phyloP scores from a whole-genome alignment of 768 basidiomycete species.

The Rhodotorula sphaerocarpa region DNA sequence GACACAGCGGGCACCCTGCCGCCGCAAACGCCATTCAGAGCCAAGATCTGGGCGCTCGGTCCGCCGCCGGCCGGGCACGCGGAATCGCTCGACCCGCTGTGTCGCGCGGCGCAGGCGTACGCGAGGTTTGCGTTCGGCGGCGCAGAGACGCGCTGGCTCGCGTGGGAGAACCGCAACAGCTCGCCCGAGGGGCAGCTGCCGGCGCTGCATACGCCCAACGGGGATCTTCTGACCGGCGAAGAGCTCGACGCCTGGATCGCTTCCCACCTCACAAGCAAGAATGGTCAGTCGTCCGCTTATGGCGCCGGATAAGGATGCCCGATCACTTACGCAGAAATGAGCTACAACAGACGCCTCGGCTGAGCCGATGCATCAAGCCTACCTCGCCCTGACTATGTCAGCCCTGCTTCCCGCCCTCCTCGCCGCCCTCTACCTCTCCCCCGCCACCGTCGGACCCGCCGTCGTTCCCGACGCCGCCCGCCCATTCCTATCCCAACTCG shows the following conservation, averaged over 20 bases:
- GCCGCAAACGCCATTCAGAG: not conserved
- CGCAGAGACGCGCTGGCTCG: not conserved
- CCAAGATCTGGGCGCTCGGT: slow-evolving; percentile 17
- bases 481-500: slow-evolving; percentile 1
- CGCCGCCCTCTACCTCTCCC: slow-evolving; percentile 22
- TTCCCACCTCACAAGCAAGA: not conserved
- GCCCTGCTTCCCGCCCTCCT: slow-evolving; percentile 28
- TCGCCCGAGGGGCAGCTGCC: slow-evolving; percentile 16
- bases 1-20: not conserved
- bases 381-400: slow-evolving; percentile 18
- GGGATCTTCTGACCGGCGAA: slow-evolving; percentile 16
- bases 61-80: slow-evolving; percentile 13
- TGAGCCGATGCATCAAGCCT: slow-evolving; percentile 25
- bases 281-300: not conserved
- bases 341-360: not conserved
- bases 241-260: slow-evolving; percentile 4
- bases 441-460: not conserved
- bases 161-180: not conserved
- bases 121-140: not conserved
- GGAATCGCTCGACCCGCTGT: slow-evolving; percentile 26
- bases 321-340: too few relatives aligned
- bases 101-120: slow-evolving; percentile 10
- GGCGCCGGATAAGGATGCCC: too few relatives aligned
- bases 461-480: not conserved
- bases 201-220: slow-evolving; percentile 4